These are phyloP conservation scores for Tricholoma terreum DNA, from an alignment of 768 basidiomycete species.

Conservation along the genomic window DNA sequence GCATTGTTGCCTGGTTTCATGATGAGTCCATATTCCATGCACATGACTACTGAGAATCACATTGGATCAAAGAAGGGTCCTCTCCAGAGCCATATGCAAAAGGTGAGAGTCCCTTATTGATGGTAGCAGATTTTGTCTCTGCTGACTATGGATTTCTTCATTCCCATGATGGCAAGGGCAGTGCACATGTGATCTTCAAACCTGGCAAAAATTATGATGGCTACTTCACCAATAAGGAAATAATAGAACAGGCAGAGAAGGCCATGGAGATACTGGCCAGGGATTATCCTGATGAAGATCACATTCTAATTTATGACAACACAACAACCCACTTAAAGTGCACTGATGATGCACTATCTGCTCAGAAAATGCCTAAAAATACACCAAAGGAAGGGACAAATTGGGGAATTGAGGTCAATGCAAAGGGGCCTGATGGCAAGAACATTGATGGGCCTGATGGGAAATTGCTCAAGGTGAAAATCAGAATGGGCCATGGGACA, in stretches of 20 bases:
- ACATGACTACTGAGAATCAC: no score
- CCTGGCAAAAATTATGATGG: no score
- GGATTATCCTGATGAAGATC: conserved; percentile 16
- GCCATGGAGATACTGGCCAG: conserved; percentile 23
- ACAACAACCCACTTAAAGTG: conserved; percentile 15
- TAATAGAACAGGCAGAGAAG: conserved; percentile 5
- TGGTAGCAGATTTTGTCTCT: no score
- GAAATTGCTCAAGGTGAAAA: conserved; percentile 19
- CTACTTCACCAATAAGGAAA: no score
- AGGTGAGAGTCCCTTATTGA: conserved; percentile 26
- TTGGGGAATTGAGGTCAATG: conserved; percentile 16
- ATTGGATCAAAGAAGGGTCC: no score
- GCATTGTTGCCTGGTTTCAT: no score
- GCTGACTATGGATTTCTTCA: no score
- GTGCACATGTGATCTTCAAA: no score
- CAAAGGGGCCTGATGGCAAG: conserved; percentile 17
- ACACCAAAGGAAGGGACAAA: conserved; percentile 15
- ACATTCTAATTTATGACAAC: conserved; percentile 25
- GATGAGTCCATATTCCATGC: no score
- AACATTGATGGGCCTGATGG: conserved; percentile 18
- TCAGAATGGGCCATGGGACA: conserved; percentile 26
- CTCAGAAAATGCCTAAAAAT: neutral
- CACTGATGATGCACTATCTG: neutral
- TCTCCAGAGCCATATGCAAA: conserved; percentile 23
- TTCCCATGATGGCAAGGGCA: no score